Evolutionary conservation across 1,284 basidiomycete genomes (phyloP).

Genomic region (Sphaerobolus stellatus): DNA sequence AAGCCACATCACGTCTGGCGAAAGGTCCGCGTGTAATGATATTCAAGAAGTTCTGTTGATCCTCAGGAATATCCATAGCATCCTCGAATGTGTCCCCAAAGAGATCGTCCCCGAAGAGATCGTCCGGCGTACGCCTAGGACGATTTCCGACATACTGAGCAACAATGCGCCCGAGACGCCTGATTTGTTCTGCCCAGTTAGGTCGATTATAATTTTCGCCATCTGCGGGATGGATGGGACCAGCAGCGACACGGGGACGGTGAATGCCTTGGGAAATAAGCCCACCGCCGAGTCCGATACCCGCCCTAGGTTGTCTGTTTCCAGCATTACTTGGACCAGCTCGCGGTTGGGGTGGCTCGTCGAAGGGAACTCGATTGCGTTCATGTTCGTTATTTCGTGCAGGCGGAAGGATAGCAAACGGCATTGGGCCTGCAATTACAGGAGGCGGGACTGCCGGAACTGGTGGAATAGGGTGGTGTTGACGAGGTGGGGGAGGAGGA

Average conservation of each 20-base stretch:
- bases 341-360: slow-evolving; percentile 4
- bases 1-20: background rate
- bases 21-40: background rate
- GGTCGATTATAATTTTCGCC: too few species aligned
- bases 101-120: too few species aligned
- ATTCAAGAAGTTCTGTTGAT: background rate
- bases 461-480: slow-evolving; percentile 3
- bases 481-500: background rate
- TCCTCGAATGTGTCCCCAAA: too few species aligned
- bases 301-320: background rate
- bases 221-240: background rate
- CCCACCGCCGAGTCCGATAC: slow-evolving; percentile 10
- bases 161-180: too few species aligned
- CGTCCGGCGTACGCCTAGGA: too few species aligned
- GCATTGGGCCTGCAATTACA: slow-evolving; percentile 2
- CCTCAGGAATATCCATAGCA: background rate
- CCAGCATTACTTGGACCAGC: background rate
- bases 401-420: slow-evolving; percentile 7
- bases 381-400: background rate
- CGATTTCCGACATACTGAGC: too few species aligned
- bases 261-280: slow-evolving; percentile 3
- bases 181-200: too few species aligned
- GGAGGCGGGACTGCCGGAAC: background rate
- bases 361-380: background rate
- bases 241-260: background rate